These are phyloP conservation scores for Lachnellula suecica DNA, from an alignment of 2,329 filamentous ascomycete genomes.

Conservation along the genomic window DNA sequence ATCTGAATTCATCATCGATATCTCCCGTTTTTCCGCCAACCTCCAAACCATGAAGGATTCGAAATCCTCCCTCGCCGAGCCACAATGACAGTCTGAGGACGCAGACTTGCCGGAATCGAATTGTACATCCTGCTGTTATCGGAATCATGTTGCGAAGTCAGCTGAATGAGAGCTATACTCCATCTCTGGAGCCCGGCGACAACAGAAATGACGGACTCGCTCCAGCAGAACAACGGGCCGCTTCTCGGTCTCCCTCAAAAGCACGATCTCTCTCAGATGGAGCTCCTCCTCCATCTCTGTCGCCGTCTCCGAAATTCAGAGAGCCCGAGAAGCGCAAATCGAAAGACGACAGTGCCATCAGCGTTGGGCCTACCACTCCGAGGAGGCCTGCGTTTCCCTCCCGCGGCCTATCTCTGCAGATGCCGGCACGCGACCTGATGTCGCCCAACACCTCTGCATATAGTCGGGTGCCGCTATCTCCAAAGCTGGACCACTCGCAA, in stretches of 20 bases:
- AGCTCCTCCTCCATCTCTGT: slow-evolving; percentile 28
- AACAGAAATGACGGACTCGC: slow-evolving; percentile 3
- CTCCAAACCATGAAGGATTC: slow-evolving; percentile 2
- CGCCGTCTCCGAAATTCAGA: slow-evolving; percentile 34
- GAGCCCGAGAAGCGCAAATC: slow-evolving; percentile 31
- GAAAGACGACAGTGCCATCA: slow-evolving; percentile 35
- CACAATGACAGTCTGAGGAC: not conserved
- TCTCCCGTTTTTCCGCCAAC: not conserved
- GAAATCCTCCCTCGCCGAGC: not conserved
- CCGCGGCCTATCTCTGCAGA: slow-evolving; percentile 68
- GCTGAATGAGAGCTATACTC: slow-evolving; percentile 14
- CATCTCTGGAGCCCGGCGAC: slow-evolving; percentile 8
- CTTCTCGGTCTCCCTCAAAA: slow-evolving; percentile 32
- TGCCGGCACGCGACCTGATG: slow-evolving; percentile 55
- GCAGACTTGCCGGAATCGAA: slow-evolving; percentile 49
- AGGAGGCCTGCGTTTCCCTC: slow-evolving; percentile 62
- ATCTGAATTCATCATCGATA: not conserved
- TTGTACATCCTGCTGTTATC: slow-evolving; percentile 39
- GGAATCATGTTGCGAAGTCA: slow-evolving; percentile 24
- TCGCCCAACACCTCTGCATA: slow-evolving; percentile 43
- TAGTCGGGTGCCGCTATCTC: slow-evolving; percentile 71
- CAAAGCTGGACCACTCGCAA: slow-evolving; percentile 80
- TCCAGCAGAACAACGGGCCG: slow-evolving; percentile 8
- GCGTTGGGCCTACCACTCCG: slow-evolving; percentile 65
- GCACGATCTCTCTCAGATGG: slow-evolving; percentile 32